Conservation (phyloP, 2,329 filamentous ascomycete genomes). For the Didymella keratinophila region DNA sequence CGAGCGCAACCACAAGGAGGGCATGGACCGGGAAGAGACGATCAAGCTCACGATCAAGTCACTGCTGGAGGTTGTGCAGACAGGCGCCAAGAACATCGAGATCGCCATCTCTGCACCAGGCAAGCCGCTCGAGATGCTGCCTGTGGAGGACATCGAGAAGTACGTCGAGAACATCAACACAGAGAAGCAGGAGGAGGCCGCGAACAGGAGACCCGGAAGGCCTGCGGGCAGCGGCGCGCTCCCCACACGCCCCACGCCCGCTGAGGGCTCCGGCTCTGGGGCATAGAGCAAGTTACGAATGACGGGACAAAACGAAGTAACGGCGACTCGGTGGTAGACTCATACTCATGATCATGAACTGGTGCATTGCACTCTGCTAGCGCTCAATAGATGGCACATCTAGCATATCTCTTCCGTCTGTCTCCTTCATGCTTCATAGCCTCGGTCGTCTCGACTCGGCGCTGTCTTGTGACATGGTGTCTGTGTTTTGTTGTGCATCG, state of each 20-base stretch:
- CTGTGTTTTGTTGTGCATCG: not conserved
- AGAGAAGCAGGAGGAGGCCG: conserved; percentile 98
- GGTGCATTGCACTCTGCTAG: conserved; percentile 35
- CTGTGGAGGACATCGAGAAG: conserved; percentile 92
- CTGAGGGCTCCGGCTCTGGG: conserved; percentile 47
- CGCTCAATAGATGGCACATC: conserved; percentile 38
- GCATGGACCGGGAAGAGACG: conserved; percentile 94
- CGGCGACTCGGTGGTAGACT: conserved; percentile 41
- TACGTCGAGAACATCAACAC: conserved; percentile 99
- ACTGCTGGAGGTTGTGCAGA: conserved; percentile 96
- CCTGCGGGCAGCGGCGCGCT: conserved; percentile 76
- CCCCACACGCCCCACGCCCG: conserved; percentile 67
- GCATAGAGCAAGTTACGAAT: conserved; percentile 35
- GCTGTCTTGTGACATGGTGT: conserved; percentile 1
- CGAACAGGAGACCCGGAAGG: conserved; percentile 79
- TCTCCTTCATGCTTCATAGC: not conserved
- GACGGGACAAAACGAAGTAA: conserved; percentile 41
- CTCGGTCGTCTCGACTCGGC: not conserved
- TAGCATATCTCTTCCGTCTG: conserved; percentile 24
- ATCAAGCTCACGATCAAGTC: conserved; percentile 99
- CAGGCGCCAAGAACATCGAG: conserved; percentile 99
- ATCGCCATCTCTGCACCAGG: conserved; percentile 97
- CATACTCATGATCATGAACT: conserved; percentile 32
- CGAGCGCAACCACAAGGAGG: conserved; percentile 98
- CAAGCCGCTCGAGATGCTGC: conserved; percentile 89